These are phyloP conservation scores for Aspergillus kassunensis DNA, from an alignment of 495 filamentous ascomycete species.

Conservation along the genomic window DNA sequence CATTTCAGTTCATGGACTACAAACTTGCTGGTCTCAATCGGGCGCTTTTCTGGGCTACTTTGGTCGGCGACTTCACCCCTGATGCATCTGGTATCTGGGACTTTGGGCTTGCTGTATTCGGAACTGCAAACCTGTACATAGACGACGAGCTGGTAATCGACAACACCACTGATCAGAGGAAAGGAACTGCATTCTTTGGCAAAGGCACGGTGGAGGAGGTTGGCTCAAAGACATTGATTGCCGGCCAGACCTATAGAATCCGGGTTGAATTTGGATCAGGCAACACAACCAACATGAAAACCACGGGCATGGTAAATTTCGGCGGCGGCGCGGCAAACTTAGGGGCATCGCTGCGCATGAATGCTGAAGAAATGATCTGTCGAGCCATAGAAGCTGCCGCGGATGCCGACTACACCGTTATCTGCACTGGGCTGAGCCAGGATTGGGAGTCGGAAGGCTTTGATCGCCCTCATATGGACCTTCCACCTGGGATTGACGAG, in stretches of 20 bases:
- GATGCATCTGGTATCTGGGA: slow-evolving; percentile 60
- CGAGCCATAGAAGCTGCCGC: slow-evolving; percentile 56
- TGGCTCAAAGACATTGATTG: slow-evolving; percentile 44
- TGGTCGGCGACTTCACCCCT: slow-evolving; percentile 48
- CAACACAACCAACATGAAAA: slow-evolving; percentile 50
- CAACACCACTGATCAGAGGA: slow-evolving; percentile 50
- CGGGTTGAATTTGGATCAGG: slow-evolving; percentile 57
- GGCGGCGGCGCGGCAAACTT: slow-evolving; percentile 67
- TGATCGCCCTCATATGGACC: slow-evolving; percentile 71
- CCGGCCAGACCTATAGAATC: slow-evolving; percentile 53
- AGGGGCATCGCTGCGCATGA: slow-evolving; percentile 63
- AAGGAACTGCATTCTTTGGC: slow-evolving; percentile 55
- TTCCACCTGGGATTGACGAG: slow-evolving; percentile 61
- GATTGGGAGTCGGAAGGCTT: slow-evolving; percentile 88
- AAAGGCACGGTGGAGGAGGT: slow-evolving; percentile 56
- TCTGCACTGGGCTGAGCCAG: slow-evolving; percentile 71
- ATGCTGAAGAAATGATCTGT: slow-evolving; percentile 59
- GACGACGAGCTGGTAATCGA: slow-evolving; percentile 65
- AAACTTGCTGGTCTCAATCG: slow-evolving; percentile 43
- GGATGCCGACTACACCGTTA: slow-evolving; percentile 62
- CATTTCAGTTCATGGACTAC: slow-evolving; percentile 57
- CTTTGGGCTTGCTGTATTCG: slow-evolving; percentile 66
- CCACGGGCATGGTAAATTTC: slow-evolving; percentile 42
- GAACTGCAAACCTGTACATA: slow-evolving; percentile 64
- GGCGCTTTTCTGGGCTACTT: slow-evolving; percentile 48